phyloP scores from a whole-genome alignment of 2,329 filamentous ascomycete genomes.

The Penicillium griseofulvum region DNA sequence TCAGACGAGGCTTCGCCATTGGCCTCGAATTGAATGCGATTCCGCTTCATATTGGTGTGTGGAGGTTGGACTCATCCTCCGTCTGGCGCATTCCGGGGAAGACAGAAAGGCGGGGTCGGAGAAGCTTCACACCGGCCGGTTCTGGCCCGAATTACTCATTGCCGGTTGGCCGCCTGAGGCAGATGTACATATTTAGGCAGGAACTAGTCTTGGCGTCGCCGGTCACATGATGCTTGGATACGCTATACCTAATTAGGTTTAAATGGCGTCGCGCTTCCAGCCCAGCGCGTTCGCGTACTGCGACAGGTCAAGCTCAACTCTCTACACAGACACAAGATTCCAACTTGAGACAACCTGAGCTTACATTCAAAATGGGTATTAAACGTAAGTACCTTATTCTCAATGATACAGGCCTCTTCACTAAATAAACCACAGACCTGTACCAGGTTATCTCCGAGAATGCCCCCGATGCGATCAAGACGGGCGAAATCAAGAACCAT shows the following conservation, averaged over 20 bases:
- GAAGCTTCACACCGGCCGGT: constrained; percentile 10
- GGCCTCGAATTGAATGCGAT: constrained; percentile 38
- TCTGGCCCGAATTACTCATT: constrained; percentile 16
- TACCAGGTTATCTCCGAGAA: constrained; percentile 85
- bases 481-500: constrained; percentile 97
- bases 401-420: constrained; percentile 52
- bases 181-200: constrained; percentile 6
- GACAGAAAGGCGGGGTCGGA: constrained; percentile 19
- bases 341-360: constrained; percentile 1
- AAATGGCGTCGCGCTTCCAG: constrained; percentile 18
- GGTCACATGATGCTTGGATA: constrained; percentile 18
- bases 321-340: not conserved
- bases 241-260: constrained; percentile 18
- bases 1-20: constrained; percentile 37
- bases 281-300: constrained; percentile 18
- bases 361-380: constrained; percentile 46
- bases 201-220: not conserved
- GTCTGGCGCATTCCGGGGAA: constrained; percentile 22
- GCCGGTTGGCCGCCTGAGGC: constrained; percentile 17
- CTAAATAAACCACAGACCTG: constrained; percentile 53
- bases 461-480: constrained; percentile 91
- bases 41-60: constrained; percentile 37
- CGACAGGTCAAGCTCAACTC: constrained; percentile 6
- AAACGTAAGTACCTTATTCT: constrained; percentile 43
- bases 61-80: constrained; percentile 21